Conservation (phyloP, 2,329 filamentous ascomycete species). For the Aspergillaceae sp. region DNA sequence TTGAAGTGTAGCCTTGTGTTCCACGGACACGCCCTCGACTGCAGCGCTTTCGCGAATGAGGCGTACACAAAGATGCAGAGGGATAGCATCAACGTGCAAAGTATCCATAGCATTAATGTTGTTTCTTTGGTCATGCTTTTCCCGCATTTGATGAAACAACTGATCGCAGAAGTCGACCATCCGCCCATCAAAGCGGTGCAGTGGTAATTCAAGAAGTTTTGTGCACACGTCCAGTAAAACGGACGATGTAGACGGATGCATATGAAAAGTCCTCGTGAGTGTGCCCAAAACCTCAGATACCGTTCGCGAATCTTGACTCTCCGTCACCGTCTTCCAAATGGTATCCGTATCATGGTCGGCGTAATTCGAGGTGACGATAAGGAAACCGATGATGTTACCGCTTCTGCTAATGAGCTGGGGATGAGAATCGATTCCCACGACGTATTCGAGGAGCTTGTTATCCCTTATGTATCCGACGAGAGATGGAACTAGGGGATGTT, state of each 20-base stretch:
- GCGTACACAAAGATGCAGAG: conserved; percentile 53
- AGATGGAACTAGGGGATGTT: conserved; percentile 54
- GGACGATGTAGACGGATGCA: conserved; percentile 34
- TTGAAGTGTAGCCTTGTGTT: conserved; percentile 55
- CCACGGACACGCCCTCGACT: conserved; percentile 44
- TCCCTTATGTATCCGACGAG: conserved; percentile 61
- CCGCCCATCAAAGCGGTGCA: conserved; percentile 53
- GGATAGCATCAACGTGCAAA: conserved; percentile 32
- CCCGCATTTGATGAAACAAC: conserved; percentile 44
- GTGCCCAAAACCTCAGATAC: conserved; percentile 69
- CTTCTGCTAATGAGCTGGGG: conserved; percentile 78
- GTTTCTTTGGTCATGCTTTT: conserved; percentile 33
- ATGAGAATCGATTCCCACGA: conserved; percentile 84
- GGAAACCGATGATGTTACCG: conserved; percentile 76
- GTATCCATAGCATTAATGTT: conserved; percentile 16
- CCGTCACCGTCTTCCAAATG: conserved; percentile 74
- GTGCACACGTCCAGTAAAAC: conserved; percentile 57
- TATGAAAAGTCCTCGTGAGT: conserved; percentile 43
- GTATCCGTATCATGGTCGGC: conserved; percentile 62
- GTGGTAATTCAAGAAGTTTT: conserved; percentile 59
- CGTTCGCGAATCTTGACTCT: conserved; percentile 76
- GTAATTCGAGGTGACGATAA: conserved; percentile 71
- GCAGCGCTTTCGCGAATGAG: conserved; percentile 64
- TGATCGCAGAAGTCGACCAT: conserved; percentile 56
- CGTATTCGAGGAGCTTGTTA: conserved; percentile 70